phyloP scores from a whole-genome alignment of 805 yeast species.

The Candida chauliodis region DNA sequence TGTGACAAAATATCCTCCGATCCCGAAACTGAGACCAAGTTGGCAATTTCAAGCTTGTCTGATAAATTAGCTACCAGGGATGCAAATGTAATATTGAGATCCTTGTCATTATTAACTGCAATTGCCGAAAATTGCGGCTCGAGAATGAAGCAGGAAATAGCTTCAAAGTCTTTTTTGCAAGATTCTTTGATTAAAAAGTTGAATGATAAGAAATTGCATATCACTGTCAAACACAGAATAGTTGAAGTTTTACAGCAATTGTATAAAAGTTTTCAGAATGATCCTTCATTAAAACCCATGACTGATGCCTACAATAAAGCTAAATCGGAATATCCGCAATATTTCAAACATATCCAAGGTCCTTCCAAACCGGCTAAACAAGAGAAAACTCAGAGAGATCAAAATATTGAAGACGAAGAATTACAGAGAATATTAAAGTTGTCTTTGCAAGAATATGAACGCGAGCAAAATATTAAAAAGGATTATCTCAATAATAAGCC shows the following conservation, averaged over 20 bases:
- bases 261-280: conserved; percentile 58
- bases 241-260: conserved; percentile 69
- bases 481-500: conserved; percentile 29
- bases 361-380: conserved; percentile 63
- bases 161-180: conserved; percentile 32
- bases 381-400: conserved; percentile 42
- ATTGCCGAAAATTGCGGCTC: conserved; percentile 45
- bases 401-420: conserved; percentile 71
- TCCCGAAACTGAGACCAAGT: conserved; percentile 36
- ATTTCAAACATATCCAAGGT: conserved; percentile 17
- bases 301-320: conserved; percentile 55
- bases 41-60: conserved; percentile 25
- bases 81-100: conserved; percentile 38
- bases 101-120: conserved; percentile 34
- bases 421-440: conserved; percentile 70
- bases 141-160: conserved; percentile 42
- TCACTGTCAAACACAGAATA: conserved; percentile 60
- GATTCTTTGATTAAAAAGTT: conserved; percentile 39
- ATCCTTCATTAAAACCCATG: conserved; percentile 75
- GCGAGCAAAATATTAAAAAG: conserved; percentile 30
- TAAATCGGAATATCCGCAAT: conserved; percentile 34
- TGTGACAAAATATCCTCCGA: conserved; percentile 35
- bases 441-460: conserved; percentile 62
- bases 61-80: conserved; percentile 27
- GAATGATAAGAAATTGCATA: conserved; percentile 57